Base-by-base conservation (phyloP, 176 grass and related monocot genomes). In the Themeda triandra region DNA sequence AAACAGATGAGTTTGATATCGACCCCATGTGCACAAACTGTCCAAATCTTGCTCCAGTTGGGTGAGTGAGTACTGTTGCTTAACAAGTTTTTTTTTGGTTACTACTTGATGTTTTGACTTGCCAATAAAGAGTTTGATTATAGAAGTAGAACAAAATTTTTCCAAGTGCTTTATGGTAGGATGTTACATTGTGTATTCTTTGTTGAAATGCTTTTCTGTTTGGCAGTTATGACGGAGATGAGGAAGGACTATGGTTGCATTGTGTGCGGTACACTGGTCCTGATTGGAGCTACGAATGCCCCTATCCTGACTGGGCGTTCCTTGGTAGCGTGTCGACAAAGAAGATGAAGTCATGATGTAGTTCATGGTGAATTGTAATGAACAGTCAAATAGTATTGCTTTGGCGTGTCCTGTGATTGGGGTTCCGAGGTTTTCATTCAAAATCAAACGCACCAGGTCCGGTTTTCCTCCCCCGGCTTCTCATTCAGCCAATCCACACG, bases 11-110 rank as follows among this genome's bases (percentile, higher is more conserved):
- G 63, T 94, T 92, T 24, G 62, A 78, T 65, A 80, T 94, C 21
- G 93, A 98, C 86, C 78, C 86, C 13, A 90, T 94, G 93, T 95
- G 96, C 80, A 95, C 93, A 7, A 98, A 98, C 48, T 98, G 96
- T 46, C 96, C 96, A 67, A 81, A 93, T 89, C 87, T 98, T 39
- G 85, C 87, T 87, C 96, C 96, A 62, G 86, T 89, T 63, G 96
- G 93, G 96, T 98, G 76, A 80, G 83, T 75, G 46, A 30, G 37
- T 76, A 66, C 10, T 74, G 13, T 56, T 82, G 37, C 54, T 84
- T 48, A 44, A 71, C 49, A 66, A 76, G 19, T 82, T 63, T 36
- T 36, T 80, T 62, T 9, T 75, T 23, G 62, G 62, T 64, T 28
- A 35, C 19, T 12, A 41, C 24, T 76, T 31, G 45, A 64, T 84